Base-by-base conservation (phyloP, 495 filamentous ascomycete genomes). In the Hypomontagnella monticulosa region DNA sequence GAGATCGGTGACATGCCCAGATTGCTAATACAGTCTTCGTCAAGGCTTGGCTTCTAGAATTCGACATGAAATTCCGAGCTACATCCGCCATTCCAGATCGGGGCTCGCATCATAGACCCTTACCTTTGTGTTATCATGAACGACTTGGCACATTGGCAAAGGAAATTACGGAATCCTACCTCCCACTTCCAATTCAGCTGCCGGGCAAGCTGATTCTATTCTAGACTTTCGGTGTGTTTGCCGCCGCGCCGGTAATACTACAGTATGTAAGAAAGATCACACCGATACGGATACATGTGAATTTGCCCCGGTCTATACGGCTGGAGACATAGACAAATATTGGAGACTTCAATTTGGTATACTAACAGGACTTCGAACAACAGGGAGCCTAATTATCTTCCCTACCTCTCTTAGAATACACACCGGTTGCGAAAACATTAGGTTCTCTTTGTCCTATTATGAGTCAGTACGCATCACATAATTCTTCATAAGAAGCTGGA, bases 161-260 rank as follows among this genome's bases (percentile, higher is more conserved):
- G 42, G 54, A 67, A 18, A 54, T 67, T 67, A 37, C 34, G 18
- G 41, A 52, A 54, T 62, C 52, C 64, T 58, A 58, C 57, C 53
- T 42, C 27, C 27, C 37, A 14, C 34, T 16, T 46, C 33, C 12
- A 18, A 41, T 19, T 30, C 6, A 27, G 54, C n/a, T 58, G 15
- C 60, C 37, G 58, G 23, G n/a, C 23, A 33, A 16, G 16, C 38
- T 58, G 23, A 27, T 6, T 14, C 38, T 23, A 30, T 54, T 48
- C 36, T 52, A 16, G 40, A 49, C 38, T 59, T 51, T 52, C 62
- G 61, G 61, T 58, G 54, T 47, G 32, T 19, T 15, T 54, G 14
- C 47, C 34, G 14, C 53, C 53, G 38, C 41, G 20, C 54, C 42
- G 43, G 51, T n/a, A 15, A 42, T 54, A 14, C 19, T 36, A 1